Percentiles rank a stretch among this genome's conserved stretches.
Evolutionary conservation across 805 yeast species (phyloP).

Genomic region (Lipomyces sp.): DNA sequence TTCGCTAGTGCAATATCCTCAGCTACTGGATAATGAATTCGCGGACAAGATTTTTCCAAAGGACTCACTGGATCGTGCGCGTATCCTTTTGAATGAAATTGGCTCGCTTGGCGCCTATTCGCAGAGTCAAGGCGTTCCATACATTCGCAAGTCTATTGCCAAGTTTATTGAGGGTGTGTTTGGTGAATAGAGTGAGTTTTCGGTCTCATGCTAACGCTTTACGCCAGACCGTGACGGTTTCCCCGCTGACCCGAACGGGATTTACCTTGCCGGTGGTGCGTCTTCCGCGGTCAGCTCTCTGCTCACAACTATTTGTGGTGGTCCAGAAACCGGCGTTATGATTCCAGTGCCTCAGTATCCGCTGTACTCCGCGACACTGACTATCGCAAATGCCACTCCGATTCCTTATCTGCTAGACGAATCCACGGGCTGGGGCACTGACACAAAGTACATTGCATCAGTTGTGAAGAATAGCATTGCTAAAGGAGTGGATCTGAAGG

Average conservation of each 20-base stretch:
- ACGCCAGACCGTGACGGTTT: constrained; percentile 71
- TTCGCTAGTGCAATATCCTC: constrained; percentile 84
- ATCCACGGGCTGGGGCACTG: constrained; percentile 79
- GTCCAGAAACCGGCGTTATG: constrained; percentile 71
- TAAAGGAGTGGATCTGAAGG: constrained; percentile 67
- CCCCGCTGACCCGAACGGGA: constrained; percentile 67
- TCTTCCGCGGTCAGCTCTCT: constrained; percentile 88
- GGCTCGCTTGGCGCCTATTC: constrained; percentile 96
- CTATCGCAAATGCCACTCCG: constrained; percentile 79
- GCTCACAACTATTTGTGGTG: constrained; percentile 69
- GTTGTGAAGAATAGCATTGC: constrained; percentile 56
- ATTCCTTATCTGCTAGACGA: constrained; percentile 89
- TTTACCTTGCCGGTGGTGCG: constrained; percentile 91
- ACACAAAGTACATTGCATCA: constrained; percentile 64
- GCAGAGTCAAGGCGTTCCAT: constrained; percentile 82
- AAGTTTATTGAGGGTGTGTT: constrained; percentile 57
- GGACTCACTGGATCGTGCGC: constrained; percentile 80
- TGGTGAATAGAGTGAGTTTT: background rate
- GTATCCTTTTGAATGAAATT: constrained; percentile 58
- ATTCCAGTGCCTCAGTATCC: constrained; percentile 99
- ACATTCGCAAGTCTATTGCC: constrained; percentile 78
- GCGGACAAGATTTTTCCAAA: constrained; percentile 49
- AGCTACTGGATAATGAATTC: constrained; percentile 52
- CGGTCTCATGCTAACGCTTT: background rate
- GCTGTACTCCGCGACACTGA: constrained; percentile 90